These are phyloP conservation scores for Blastocystis sp. DNA, from an alignment of 352 stramenopile species.

Conservation along the genomic window DNA sequence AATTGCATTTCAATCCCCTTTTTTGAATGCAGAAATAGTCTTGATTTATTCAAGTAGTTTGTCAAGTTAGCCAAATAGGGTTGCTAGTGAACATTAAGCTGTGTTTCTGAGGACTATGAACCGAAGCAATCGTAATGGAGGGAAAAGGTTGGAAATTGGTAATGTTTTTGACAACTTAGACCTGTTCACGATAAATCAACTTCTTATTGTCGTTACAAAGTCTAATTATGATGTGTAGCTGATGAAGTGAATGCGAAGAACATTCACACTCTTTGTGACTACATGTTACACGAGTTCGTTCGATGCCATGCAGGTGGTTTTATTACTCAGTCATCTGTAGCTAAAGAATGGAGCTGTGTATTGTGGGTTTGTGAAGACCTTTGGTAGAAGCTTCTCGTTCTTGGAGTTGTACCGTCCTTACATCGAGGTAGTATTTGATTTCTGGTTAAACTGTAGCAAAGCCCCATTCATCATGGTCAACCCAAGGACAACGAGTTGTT, in stretches of 20 bases:
- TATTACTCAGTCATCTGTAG: background rate
- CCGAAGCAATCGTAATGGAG: slow-evolving; percentile 19
- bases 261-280: background rate
- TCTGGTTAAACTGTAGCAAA: background rate
- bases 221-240: background rate
- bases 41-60: background rate
- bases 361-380: slow-evolving; percentile 16
- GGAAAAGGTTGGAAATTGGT: background rate
- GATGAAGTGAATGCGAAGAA: slow-evolving; percentile 24
- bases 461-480: background rate
- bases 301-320: background rate
- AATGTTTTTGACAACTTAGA: background rate
- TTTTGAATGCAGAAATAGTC: background rate
- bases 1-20: background rate
- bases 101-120: slow-evolving; percentile 23
- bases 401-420: slow-evolving; percentile 22
- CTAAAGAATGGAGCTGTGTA: slow-evolving; percentile 39
- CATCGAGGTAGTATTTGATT: background rate
- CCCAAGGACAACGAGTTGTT: background rate
- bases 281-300: slow-evolving; percentile 24
- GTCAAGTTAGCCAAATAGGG: background rate
- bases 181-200: background rate
- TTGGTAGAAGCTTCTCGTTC: background rate
- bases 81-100: background rate
- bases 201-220: background rate